Conservation (phyloP, 2,329 filamentous ascomycete species). For the Dryadomyces quercivorus region DNA sequence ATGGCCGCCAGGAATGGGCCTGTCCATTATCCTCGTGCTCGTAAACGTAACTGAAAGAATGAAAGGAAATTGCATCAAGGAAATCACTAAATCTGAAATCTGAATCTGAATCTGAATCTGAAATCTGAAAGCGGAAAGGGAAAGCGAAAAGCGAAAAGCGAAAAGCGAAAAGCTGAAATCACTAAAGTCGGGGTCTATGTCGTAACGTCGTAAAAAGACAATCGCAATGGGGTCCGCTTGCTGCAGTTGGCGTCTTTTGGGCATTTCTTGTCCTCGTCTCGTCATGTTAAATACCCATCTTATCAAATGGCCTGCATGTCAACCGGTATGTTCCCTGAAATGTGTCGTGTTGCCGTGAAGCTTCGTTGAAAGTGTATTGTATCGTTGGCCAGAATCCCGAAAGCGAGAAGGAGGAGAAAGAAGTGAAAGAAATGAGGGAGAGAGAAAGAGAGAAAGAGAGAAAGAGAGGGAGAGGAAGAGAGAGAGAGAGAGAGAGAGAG, state of each 20-base stretch:
- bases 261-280: constrained; percentile 2
- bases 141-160: too few relatives aligned
- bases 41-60: too few relatives aligned
- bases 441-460: background rate
- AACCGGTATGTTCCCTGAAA: constrained; percentile 11
- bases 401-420: background rate
- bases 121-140: too few relatives aligned
- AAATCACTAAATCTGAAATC: too few relatives aligned
- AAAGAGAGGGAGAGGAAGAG: background rate
- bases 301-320: constrained; percentile 2
- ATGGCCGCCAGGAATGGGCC: too few relatives aligned
- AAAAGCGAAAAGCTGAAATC: too few relatives aligned
- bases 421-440: background rate
- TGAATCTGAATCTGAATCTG: too few relatives aligned
- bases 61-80: too few relatives aligned
- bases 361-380: constrained; percentile 19
- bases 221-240: background rate
- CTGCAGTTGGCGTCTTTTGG: background rate
- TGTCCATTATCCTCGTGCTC: too few relatives aligned
- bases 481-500: background rate
- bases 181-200: constrained; percentile 4
- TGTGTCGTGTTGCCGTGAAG: constrained; percentile 21
- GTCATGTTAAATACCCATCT: background rate
- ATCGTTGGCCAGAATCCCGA: constrained; percentile 5
- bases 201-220: constrained; percentile 10